phyloP scores from a whole-genome alignment of 1,284 basidiomycete genomes.

The Austroboletus olivaceoglutinosus region DNA sequence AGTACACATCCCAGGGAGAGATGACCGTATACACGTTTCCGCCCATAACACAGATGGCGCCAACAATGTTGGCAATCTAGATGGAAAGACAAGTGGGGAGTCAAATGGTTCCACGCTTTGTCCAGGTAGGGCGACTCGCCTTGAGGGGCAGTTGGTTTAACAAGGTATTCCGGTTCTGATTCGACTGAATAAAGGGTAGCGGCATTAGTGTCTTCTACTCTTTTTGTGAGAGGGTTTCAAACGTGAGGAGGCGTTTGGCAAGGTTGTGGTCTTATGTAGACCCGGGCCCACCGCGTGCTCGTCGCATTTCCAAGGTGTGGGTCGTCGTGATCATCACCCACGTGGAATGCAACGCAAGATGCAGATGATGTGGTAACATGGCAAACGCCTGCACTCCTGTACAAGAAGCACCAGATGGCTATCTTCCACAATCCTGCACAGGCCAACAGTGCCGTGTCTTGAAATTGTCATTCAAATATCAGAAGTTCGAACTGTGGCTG shows the following conservation, averaged over 20 bases:
- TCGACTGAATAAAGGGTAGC: constrained; percentile 17
- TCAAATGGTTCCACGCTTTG: constrained; percentile 3
- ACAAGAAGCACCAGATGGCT: constrained; percentile 11
- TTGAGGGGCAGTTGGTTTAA: constrained; percentile 27
- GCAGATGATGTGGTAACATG: neutral
- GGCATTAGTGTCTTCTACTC: constrained; percentile 18
- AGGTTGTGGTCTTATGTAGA: constrained; percentile 27
- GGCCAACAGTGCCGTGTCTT: neutral
- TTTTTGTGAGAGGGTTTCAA: constrained; percentile 9
- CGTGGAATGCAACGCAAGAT: constrained; percentile 18
- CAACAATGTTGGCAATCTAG: constrained; percentile 74
- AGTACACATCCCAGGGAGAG: constrained; percentile 66
- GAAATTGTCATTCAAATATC: constrained; percentile 4
- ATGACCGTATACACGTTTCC: constrained; percentile 85
- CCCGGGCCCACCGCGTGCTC: constrained; percentile 22
- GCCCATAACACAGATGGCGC: constrained; percentile 77
- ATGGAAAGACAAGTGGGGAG: neutral
- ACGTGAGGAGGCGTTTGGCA: constrained; percentile 9
- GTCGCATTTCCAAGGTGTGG: constrained; percentile 30
- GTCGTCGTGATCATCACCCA: constrained; percentile 10
- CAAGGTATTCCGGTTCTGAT: constrained; percentile 29
- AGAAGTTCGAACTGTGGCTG: constrained; percentile 7
- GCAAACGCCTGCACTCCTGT: neutral
- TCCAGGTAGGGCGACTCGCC: constrained; percentile 12
- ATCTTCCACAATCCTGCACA: neutral